Evolutionary conservation across 2,329 filamentous ascomycete genomes (phyloP).

Genomic region (Fusarium sp.): DNA sequence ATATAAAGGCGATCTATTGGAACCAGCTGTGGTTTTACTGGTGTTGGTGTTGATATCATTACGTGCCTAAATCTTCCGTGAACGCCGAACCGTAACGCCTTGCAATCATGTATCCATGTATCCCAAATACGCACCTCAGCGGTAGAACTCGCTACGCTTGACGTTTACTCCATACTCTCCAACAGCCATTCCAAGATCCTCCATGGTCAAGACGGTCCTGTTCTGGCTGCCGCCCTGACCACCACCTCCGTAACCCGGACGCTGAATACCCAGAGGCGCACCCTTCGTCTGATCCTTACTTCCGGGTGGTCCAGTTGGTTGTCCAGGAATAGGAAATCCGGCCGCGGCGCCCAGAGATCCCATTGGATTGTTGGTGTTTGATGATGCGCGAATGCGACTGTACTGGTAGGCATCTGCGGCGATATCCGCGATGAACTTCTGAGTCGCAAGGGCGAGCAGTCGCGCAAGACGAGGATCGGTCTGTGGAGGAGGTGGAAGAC

Average conservation of each 20-base stretch:
- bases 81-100: constrained; percentile 47
- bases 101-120: constrained; percentile 34
- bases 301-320: constrained; percentile 68
- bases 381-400: constrained; percentile 92
- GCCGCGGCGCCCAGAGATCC: constrained; percentile 83
- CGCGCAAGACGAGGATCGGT: constrained; percentile 92
- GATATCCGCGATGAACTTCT: constrained; percentile 98
- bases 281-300: constrained; percentile 69
- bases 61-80: constrained; percentile 26
- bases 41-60: constrained; percentile 37
- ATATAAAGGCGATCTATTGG: constrained; percentile 39
- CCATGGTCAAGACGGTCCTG: constrained; percentile 96
- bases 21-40: constrained; percentile 26
- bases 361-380: constrained; percentile 90
- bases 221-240: constrained; percentile 91
- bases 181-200: constrained; percentile 97
- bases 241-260: constrained; percentile 86
- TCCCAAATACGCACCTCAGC: constrained; percentile 60
- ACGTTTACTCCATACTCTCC: constrained; percentile 98
- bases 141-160: constrained; percentile 97
- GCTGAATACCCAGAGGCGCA: constrained; percentile 78
- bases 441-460: constrained; percentile 94
- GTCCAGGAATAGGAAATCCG: constrained; percentile 75
- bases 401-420: constrained; percentile 98
- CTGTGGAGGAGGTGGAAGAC: constrained; percentile 90